Base-by-base conservation (phyloP, 2,329 filamentous ascomycete species). In the Paecilomyces dactylethromorphus region DNA sequence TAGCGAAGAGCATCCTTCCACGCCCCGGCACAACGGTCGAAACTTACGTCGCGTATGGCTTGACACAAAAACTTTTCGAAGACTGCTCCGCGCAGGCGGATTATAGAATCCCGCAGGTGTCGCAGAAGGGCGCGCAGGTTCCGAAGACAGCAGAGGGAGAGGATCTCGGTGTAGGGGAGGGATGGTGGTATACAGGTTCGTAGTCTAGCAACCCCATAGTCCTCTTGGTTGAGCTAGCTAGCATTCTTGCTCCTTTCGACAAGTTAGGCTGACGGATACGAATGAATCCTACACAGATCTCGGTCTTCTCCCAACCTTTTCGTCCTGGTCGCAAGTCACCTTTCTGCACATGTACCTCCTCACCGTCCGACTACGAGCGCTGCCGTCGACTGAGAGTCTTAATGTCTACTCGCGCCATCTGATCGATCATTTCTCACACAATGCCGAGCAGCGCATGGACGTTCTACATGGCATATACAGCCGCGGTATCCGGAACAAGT, bases 301-400 rank as follows among this genome's bases (percentile, higher is more conserved):
- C 63, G 84, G 84, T 26, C 84, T 99, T 18, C 82, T 84, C 32
- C 90, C 92, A 0, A 97, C 92, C 0, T 99, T 99, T 76, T 92
- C 88, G 71, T 93, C 90, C 58, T 99, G 94, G 94, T 90, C 92
- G 21, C 92, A 97, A 76, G 88, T 97, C 52, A 94, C 92, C 35
- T 96, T 96, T 82, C 83, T 99, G 59, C 93, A 99, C 80, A 89
- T 99, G 83, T 97, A 96, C 80, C 84, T 97, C 59, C 77, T 97
- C 60, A 89, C 90, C 58, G 89, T 90, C 53, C 89, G 92, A 58
- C 80, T 97, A 66, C 89, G 94, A 64, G 87, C 87, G 74, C 85
- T 97, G 66, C 87, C 74, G 15, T 70, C 90, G 22, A 79, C 81
- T 57, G 83, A 87, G 22, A 81, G 84, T 65, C 87, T 89, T 65